Conservation (phyloP, 2,329 filamentous ascomycete genomes). For the Fusarium pseudonygamai region DNA sequence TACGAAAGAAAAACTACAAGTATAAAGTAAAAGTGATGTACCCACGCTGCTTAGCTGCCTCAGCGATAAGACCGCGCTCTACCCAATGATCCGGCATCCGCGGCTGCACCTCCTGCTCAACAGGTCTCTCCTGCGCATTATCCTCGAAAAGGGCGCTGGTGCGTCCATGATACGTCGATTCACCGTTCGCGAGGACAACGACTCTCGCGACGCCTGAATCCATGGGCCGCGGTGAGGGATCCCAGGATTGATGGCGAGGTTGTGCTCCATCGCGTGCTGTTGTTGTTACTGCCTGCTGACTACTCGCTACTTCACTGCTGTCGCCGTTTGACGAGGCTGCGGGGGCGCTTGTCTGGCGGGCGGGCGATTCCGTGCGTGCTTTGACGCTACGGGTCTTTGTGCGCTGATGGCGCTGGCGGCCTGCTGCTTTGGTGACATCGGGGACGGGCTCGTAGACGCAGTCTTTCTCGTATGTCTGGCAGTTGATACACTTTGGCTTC, state of each 20-base stretch:
- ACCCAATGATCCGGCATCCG: conserved; percentile 52
- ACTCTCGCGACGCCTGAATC: conserved; percentile 48
- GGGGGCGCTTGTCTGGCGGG: background rate
- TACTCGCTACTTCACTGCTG: background rate
- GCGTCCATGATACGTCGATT: conserved; percentile 59
- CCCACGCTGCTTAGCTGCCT: conserved; percentile 36
- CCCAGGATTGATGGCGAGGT: conserved; percentile 6
- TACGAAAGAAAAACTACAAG: background rate
- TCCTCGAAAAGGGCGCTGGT: conserved; percentile 60
- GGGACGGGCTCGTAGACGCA: conserved; percentile 43
- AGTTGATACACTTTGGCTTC: conserved; percentile 28
- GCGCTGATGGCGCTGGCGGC: conserved; percentile 33
- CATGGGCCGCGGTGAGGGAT: background rate
- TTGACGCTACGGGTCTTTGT: conserved; percentile 13
- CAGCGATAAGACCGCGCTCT: conserved; percentile 50
- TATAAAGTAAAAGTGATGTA: background rate
- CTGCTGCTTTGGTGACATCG: conserved; percentile 13
- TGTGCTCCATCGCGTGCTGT: background rate
- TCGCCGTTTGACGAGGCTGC: background rate
- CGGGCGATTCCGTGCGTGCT: background rate
- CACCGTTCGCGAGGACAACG: conserved; percentile 51
- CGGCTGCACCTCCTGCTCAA: conserved; percentile 40
- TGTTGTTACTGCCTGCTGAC: background rate
- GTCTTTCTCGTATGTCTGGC: conserved; percentile 23
- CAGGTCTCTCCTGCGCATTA: conserved; percentile 13